Percentiles rank a stretch among this genome's conserved stretches.
phyloP scores from a whole-genome alignment of 768 basidiomycete species.

The Termitomyces sp. region DNA sequence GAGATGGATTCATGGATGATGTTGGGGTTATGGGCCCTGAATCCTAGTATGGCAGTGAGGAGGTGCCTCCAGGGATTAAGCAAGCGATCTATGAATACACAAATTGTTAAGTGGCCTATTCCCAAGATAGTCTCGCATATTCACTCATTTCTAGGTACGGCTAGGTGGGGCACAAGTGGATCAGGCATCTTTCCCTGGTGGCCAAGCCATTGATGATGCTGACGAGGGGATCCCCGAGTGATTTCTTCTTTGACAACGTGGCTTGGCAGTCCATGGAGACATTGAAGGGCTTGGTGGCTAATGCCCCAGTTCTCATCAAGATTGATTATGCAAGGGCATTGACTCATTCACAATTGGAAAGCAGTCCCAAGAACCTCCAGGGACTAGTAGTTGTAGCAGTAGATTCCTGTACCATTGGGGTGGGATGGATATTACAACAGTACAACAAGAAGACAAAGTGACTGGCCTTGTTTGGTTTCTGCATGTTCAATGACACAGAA shows the following conservation, averaged over 20 bases:
- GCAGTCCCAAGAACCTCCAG: too few relatives aligned
- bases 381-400: too few relatives aligned
- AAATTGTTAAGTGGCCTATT: constrained; percentile 28
- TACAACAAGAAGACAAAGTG: too few relatives aligned
- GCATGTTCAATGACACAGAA: too few relatives aligned
- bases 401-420: too few relatives aligned
- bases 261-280: constrained; percentile 23
- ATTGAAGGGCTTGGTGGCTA: constrained; percentile 22
- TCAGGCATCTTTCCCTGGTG: constrained; percentile 20
- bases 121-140: constrained; percentile 18
- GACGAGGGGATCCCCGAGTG: neutral
- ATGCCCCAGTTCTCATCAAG: constrained; percentile 26
- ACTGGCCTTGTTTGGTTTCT: too few relatives aligned
- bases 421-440: too few relatives aligned
- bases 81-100: constrained; percentile 13
- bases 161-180: constrained; percentile 24
- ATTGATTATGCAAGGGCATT: constrained; percentile 40
- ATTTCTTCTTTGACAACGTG: constrained; percentile 26
- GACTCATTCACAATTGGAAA: too few relatives aligned
- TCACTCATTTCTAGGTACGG: constrained; percentile 20
- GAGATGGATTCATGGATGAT: constrained; percentile 23
- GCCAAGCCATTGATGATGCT: constrained; percentile 26
- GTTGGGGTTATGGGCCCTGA: constrained; percentile 15
- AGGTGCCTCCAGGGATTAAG: constrained; percentile 25
- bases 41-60: constrained; percentile 10